Conservation (phyloP, 495 filamentous ascomycete genomes). For the Cercophora sp. region DNA sequence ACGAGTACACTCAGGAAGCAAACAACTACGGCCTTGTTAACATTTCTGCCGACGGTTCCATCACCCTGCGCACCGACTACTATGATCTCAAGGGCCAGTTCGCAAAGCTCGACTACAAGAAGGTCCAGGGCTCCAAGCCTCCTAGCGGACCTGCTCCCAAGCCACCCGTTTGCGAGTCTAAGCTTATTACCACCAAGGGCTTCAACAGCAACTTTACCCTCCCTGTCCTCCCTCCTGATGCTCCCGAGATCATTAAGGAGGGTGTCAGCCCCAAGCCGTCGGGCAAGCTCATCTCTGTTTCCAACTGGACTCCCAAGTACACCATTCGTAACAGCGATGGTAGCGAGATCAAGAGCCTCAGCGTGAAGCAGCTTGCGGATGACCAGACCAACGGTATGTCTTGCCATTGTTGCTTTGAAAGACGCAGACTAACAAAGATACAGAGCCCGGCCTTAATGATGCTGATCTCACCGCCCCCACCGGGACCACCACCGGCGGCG, state of each 20-base stretch:
- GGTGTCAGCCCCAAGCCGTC: conserved; percentile 41
- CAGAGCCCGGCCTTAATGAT: conserved; percentile 24
- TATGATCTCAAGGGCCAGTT: conserved; percentile 71
- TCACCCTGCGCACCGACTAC: conserved; percentile 66
- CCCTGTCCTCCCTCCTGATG: conserved; percentile 48
- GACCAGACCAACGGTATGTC: conserved; percentile 36
- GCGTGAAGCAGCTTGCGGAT: conserved; percentile 39
- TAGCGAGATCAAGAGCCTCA: conserved; percentile 30
- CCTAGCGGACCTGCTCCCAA: conserved; percentile 46
- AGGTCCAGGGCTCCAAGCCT: conserved; percentile 54
- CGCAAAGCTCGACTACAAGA: conserved; percentile 64
- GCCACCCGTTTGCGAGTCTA: conserved; percentile 55
- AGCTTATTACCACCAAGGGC: conserved; percentile 55
- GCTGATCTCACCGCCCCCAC: conserved; percentile 5
- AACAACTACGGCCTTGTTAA: conserved; percentile 74
- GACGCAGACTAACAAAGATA: conserved; percentile 10
- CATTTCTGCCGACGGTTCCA: conserved; percentile 60
- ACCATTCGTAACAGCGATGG: conserved; percentile 39
- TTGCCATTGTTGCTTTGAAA: not conserved
- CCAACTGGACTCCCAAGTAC: conserved; percentile 38
- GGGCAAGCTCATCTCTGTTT: conserved; percentile 40
- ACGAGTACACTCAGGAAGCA: conserved; percentile 75
- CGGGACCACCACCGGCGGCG: not conserved
- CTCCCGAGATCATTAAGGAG: conserved; percentile 50
- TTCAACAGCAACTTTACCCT: conserved; percentile 78